A percentile compares a stretch with the other conserved stretches of the same genome.
These are phyloP conservation scores for Backusella liffmaniae DNA, from an alignment of 192 early-diverging fungal genomes.

Conservation along the genomic window DNA sequence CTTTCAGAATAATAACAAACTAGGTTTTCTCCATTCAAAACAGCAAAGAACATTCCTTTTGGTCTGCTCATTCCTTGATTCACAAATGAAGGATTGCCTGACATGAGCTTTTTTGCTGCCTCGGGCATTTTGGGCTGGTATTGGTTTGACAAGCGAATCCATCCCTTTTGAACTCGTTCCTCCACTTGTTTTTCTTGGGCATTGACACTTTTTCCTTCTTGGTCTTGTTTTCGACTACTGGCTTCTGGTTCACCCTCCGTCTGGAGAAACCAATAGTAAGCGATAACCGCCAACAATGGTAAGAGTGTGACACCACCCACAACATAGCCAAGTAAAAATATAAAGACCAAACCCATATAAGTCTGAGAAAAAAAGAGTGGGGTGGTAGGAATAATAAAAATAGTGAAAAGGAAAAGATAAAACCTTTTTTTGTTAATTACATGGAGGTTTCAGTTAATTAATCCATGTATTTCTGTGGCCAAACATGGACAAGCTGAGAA, in stretches of 20 bases:
- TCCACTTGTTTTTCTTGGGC: neutral
- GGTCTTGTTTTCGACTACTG: neutral
- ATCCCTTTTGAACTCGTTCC: slow-evolving; percentile 21
- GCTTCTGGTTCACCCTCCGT: neutral
- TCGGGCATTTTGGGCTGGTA: slow-evolving; percentile 21
- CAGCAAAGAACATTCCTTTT: slow-evolving; percentile 59
- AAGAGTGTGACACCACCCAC: neutral
- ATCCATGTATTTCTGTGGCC: neutral
- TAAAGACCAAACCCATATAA: neutral
- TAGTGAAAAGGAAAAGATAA: neutral
- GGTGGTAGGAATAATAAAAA: neutral
- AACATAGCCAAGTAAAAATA: neutral
- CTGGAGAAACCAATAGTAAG: neutral
- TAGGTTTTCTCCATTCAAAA: slow-evolving; percentile 73
- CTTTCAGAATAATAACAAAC: slow-evolving; percentile 78
- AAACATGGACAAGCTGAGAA: neutral
- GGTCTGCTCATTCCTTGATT: neutral
- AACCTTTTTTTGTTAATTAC: neutral
- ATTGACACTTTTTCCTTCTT: neutral
- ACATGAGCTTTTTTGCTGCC: neutral
- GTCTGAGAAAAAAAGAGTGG: neutral
- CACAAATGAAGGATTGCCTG: neutral
- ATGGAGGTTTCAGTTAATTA: neutral
- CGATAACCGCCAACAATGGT: neutral
- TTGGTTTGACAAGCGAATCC: slow-evolving; percentile 34